A percentile compares a stretch with the other conserved stretches of the same genome.
Evolutionary conservation across 192 early-diverging fungal species (phyloP).

Genomic region (Thamnidium elegans): DNA sequence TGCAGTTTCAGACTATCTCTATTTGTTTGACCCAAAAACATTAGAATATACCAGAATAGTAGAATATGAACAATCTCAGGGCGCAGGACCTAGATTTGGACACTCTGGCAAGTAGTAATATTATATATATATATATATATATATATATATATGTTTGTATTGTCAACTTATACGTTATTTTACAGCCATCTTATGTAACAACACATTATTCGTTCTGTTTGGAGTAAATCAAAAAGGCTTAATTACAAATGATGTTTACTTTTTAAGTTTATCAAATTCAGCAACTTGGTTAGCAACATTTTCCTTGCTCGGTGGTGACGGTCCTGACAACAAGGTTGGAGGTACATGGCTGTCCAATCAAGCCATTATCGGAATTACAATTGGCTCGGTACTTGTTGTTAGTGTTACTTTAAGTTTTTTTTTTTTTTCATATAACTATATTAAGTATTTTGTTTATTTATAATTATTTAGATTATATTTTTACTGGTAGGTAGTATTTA

Average conservation of each 20-base stretch:
- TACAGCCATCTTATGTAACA: constrained; percentile 9
- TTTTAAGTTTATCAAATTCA: background rate
- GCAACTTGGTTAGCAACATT: constrained; percentile 4
- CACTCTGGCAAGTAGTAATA: constrained; percentile 9
- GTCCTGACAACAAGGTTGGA: background rate
- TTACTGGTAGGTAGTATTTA: too few species aligned
- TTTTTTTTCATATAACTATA: too few species aligned
- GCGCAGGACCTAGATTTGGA: constrained; percentile 13
- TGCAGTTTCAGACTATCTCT: constrained; percentile 5
- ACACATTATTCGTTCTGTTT: background rate
- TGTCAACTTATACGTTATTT: background rate
- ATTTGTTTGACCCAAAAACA: constrained; percentile 8
- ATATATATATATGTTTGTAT: background rate
- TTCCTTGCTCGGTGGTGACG: background rate
- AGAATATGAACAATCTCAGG: background rate
- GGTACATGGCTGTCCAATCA: background rate
- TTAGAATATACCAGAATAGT: constrained; percentile 7
- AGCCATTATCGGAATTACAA: background rate
- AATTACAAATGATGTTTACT: background rate
- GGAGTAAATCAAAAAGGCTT: background rate
- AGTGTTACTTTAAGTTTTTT: background rate
- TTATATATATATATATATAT: too few species aligned
- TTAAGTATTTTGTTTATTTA: too few species aligned
- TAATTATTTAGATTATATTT: too few species aligned
- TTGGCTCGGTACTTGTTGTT: constrained; percentile 5